phyloP scores from a whole-genome alignment of 2,329 filamentous ascomycete genomes.

The Apiospora rasikravindrae region DNA sequence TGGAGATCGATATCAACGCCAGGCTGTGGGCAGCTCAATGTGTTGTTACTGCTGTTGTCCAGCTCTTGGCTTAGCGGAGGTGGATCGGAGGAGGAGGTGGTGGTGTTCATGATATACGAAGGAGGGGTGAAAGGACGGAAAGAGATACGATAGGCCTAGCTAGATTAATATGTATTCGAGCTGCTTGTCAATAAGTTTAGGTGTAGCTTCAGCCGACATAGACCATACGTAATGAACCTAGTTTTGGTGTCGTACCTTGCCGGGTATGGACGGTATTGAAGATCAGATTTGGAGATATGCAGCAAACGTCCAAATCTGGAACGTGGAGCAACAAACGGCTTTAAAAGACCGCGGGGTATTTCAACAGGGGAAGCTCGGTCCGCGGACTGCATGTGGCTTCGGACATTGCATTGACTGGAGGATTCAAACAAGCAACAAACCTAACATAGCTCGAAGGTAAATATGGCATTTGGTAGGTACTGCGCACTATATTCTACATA shows the following conservation, averaged over 20 bases:
- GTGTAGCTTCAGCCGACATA: not conserved
- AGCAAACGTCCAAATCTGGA: slow-evolving; percentile 1
- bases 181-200: too few relatives aligned
- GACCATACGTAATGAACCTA: not conserved
- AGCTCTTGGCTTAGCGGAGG: slow-evolving; percentile 4
- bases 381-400: not conserved
- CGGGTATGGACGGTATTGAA: not conserved
- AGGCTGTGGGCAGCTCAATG: not conserved
- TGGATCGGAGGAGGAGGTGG: slow-evolving; percentile 1
- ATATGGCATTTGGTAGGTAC: too few relatives aligned
- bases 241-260: not conserved
- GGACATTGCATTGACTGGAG: not conserved
- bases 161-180: too few relatives aligned
- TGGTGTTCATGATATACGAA: slow-evolving; percentile 8
- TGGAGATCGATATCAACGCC: slow-evolving; percentile 24
- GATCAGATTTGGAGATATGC: not conserved
- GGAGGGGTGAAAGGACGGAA: not conserved
- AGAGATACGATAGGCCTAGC: not conserved
- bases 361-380: not conserved
- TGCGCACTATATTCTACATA: not conserved
- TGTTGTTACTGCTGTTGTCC: not conserved
- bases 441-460: too few relatives aligned
- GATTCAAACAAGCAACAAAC: not conserved
- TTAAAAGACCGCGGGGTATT: not conserved
- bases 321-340: not conserved